Conservation (phyloP, 179 eudicot species). For the Patellifolia procumbens region DNA sequence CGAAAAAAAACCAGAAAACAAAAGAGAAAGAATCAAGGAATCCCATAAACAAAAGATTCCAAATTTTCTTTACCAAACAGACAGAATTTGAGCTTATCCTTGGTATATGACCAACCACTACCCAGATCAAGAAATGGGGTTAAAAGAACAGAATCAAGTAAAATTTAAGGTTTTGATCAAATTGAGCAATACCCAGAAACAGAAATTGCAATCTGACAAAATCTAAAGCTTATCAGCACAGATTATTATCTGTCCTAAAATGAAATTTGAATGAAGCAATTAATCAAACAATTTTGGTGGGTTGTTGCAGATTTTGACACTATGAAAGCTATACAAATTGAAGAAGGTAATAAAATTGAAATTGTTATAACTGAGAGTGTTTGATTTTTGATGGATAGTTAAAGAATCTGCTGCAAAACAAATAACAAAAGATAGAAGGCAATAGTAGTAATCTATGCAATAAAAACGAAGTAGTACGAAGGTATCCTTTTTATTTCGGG, state of each 20-base stretch:
- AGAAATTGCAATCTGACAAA: slow-evolving; percentile 2
- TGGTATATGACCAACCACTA: slow-evolving; percentile 38
- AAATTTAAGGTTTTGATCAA: too few species aligned
- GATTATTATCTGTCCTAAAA: slow-evolving; percentile 7
- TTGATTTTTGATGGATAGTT: not conserved
- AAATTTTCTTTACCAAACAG: slow-evolving; percentile 31
- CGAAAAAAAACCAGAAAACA: slow-evolving; percentile 13
- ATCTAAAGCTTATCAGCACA: slow-evolving; percentile 21
- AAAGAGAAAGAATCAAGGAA: slow-evolving; percentile 38
- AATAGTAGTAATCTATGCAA: slow-evolving; percentile 6
- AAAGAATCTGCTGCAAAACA: slow-evolving; percentile 28
- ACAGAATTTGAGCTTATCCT: slow-evolving; percentile 39
- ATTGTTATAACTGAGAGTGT: slow-evolving; percentile 24
- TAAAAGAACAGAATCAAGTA: slow-evolving; percentile 14
- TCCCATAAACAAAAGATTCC: slow-evolving; percentile 44
- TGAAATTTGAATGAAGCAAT: slow-evolving; percentile 20
- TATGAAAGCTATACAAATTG: slow-evolving; percentile 22
- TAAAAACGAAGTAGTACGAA: not conserved
- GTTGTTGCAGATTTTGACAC: slow-evolving; percentile 40
- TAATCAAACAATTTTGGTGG: slow-evolving; percentile 39
- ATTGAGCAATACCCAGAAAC: not conserved
- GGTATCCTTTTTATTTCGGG: too few species aligned
- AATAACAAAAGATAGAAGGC: slow-evolving; percentile 6
- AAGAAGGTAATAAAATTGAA: too few species aligned
- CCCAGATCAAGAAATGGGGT: slow-evolving; percentile 41